phyloP scores from a whole-genome alignment of 2,329 filamentous ascomycete genomes.

The Stagonosporopsis cucurbitacearum region DNA sequence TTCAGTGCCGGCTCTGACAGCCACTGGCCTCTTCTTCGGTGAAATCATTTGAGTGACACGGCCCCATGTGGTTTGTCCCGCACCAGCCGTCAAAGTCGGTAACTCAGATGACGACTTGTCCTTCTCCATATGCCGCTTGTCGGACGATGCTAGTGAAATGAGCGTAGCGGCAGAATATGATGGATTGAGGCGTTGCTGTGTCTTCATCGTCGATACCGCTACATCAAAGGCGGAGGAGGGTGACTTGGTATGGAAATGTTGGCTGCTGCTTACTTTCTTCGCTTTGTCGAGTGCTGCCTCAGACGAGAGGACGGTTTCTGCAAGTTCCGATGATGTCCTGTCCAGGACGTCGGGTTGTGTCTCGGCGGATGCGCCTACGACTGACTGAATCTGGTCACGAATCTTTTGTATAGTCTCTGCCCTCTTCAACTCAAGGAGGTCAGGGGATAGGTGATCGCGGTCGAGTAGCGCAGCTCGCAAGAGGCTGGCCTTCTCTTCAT shows the following conservation, averaged over 20 bases:
- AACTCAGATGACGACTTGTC: slow-evolving; percentile 29
- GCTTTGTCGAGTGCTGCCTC: slow-evolving; percentile 46
- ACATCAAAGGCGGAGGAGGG: slow-evolving; percentile 31
- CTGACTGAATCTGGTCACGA: slow-evolving; percentile 42
- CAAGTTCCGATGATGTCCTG: slow-evolving; percentile 42
- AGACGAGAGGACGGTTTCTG: slow-evolving; percentile 42
- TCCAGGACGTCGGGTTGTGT: slow-evolving; percentile 42
- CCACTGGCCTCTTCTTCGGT: slow-evolving; percentile 26
- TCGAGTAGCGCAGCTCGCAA: slow-evolving; percentile 44
- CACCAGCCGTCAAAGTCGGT: slow-evolving; percentile 31
- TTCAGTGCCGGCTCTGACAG: slow-evolving; percentile 26
- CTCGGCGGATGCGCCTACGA: slow-evolving; percentile 41
- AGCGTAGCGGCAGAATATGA: slow-evolving; percentile 34
- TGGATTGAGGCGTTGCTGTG: slow-evolving; percentile 24
- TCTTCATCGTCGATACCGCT: slow-evolving; percentile 29
- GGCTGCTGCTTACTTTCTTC: slow-evolving; percentile 47
- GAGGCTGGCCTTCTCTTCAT: slow-evolving; percentile 46
- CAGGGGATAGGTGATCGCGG: slow-evolving; percentile 41
- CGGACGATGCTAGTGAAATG: slow-evolving; percentile 24
- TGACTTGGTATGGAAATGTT: slow-evolving; percentile 32
- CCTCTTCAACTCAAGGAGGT: slow-evolving; percentile 41
- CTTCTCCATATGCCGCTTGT: slow-evolving; percentile 13
- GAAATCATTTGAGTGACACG: slow-evolving; percentile 32
- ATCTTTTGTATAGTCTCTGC: slow-evolving; percentile 43
- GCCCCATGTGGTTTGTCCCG: slow-evolving; percentile 35